Evolutionary conservation across 306 rosid species (phyloP).

Genomic region (Pterocarpus santalinus): DNA sequence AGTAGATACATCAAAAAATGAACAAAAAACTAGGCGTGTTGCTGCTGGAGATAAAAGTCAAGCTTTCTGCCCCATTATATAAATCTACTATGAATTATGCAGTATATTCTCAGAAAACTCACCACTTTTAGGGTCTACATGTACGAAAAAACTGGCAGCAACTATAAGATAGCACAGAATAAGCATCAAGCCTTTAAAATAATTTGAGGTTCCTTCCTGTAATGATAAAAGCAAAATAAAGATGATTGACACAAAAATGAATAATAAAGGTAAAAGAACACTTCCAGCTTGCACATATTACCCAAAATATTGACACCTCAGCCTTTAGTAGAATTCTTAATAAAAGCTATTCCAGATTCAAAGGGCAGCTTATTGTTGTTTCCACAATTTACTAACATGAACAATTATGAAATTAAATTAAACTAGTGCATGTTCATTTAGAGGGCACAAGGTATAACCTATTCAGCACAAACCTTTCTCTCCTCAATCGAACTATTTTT

Average conservation of each 20-base stretch:
- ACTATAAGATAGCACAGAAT: slow-evolving; percentile 92
- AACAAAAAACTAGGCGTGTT: slow-evolving; percentile 15
- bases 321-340: not conserved
- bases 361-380: not conserved
- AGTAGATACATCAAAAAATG: not conserved
- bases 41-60: not conserved
- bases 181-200: slow-evolving; percentile 96
- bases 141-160: slow-evolving; percentile 93
- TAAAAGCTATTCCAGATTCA: not conserved
- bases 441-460: not conserved
- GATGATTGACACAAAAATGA: slow-evolving; percentile 13
- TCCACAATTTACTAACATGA: not conserved
- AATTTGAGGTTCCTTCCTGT: slow-evolving; percentile 94
- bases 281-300: not conserved
- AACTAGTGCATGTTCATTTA: not conserved
- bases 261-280: not conserved
- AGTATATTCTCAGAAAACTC: slow-evolving; percentile 55
- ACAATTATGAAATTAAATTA: not conserved
- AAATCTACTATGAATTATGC: slow-evolving; percentile 20
- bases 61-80: slow-evolving; percentile 33
- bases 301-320: not conserved
- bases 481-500: not conserved
- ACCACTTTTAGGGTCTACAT: slow-evolving; percentile 84
- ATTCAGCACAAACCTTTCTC: not conserved
- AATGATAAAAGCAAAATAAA: slow-evolving; percentile 39